phyloP scores from a whole-genome alignment of 2,329 filamentous ascomycete genomes.

The Cytospora mali region DNA sequence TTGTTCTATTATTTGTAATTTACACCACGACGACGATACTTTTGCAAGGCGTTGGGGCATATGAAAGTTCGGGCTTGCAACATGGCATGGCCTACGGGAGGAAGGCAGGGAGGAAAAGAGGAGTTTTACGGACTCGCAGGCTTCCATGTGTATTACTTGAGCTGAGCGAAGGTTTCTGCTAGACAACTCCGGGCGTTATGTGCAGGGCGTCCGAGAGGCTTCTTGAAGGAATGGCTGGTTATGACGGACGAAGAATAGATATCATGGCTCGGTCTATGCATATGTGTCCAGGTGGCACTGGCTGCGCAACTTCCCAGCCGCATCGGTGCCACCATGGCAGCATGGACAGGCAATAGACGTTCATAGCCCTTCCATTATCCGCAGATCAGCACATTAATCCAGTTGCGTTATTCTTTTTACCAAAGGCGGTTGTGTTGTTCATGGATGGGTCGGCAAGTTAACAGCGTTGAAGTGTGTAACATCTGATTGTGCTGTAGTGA shows the following conservation, averaged over 20 bases:
- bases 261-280: not conserved
- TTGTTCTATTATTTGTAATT: slow-evolving; percentile 14
- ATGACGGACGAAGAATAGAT: not conserved
- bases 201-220: not conserved
- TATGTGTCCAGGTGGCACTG: not conserved
- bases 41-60: slow-evolving; percentile 21
- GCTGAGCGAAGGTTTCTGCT: not conserved
- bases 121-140: not conserved
- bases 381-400: slow-evolving; percentile 6
- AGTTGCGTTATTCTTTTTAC: not conserved
- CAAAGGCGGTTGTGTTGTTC: not conserved
- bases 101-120: not conserved
- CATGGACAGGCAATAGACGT: slow-evolving; percentile 4
- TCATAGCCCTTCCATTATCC: not conserved
- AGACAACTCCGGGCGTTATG: not conserved
- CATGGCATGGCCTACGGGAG: not conserved
- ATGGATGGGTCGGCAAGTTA: not conserved
- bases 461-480: not conserved
- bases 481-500: not conserved
- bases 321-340: not conserved
- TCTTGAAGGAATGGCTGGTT: not conserved
- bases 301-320: not conserved
- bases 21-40: slow-evolving; percentile 2
- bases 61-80: not conserved
- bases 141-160: not conserved